A percentile compares a stretch with the other conserved stretches of the same genome.
These are phyloP conservation scores for Pulicaria dysenterica DNA, from an alignment of 129 eudicot genomes.

Conservation along the genomic window DNA sequence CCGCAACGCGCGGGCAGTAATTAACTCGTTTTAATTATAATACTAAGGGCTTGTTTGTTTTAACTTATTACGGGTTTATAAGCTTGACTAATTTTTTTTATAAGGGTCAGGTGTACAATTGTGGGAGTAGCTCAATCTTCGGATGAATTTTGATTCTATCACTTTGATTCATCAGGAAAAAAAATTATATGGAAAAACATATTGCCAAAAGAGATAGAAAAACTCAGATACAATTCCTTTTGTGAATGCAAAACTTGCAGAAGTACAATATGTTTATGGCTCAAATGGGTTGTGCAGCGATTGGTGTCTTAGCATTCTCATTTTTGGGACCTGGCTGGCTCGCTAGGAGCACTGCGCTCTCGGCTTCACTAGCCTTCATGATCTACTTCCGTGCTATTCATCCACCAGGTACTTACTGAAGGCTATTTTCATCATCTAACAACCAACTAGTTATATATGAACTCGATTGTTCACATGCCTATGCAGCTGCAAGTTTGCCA, in stretches of 20 bases:
- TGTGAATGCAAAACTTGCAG: slow-evolving; percentile 52
- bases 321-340: slow-evolving; percentile 92
- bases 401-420: slow-evolving; percentile 69
- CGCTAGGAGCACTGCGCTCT: slow-evolving; percentile 77
- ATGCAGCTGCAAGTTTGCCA: slow-evolving; percentile 93
- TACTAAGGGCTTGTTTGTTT: no score
- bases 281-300: slow-evolving; percentile 97
- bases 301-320: slow-evolving; percentile 84
- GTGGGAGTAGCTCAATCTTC: no score
- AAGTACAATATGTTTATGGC: slow-evolving; percentile 97
- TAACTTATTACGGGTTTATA: no score
- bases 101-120: no score
- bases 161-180: no score
- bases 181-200: no score
- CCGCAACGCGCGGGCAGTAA: no score
- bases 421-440: background rate
- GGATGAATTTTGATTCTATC: no score
- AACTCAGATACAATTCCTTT: slow-evolving; percentile 20
- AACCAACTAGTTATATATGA: background rate
- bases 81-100: no score
- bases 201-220: background rate
- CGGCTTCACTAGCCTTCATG: slow-evolving; percentile 94
- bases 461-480: background rate
- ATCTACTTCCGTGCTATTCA: slow-evolving; percentile 63
- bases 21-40: no score